Conservation (phyloP, 495 filamentous ascomycete species). For the Hypoxylon fragiforme region DNA sequence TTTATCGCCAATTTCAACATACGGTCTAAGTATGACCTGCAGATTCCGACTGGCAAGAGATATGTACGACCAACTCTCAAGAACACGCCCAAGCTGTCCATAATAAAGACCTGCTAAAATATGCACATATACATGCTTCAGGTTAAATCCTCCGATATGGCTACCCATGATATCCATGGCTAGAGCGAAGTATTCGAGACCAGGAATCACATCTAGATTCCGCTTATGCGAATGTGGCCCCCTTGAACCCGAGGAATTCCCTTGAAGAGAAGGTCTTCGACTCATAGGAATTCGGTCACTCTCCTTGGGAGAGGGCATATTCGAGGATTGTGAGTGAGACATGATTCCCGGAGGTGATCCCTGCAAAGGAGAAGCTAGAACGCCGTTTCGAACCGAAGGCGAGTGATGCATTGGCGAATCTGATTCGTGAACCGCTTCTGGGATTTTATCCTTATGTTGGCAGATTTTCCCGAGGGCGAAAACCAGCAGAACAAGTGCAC, state of each 20-base stretch:
- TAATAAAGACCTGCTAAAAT: conserved; percentile 87
- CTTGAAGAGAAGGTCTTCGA: conserved; percentile 49
- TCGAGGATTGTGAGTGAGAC: conserved; percentile 44
- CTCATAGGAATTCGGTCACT: conserved; percentile 46
- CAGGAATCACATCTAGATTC: conserved; percentile 88
- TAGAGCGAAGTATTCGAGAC: conserved; percentile 83
- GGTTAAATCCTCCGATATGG: conserved; percentile 72
- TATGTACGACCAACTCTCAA: conserved; percentile 92
- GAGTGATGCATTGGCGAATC: conserved; percentile 46
- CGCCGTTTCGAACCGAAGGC: conserved; percentile 52
- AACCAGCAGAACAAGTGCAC: conserved; percentile 78
- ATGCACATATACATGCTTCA: conserved; percentile 82
- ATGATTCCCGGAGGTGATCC: conserved; percentile 51
- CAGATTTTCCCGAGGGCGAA: conserved; percentile 87
- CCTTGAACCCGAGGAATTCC: conserved; percentile 29
- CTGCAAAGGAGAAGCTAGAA: conserved; percentile 52
- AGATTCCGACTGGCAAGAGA: conserved; percentile 74
- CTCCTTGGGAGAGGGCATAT: conserved; percentile 54
- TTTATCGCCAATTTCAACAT: conserved; percentile 38
- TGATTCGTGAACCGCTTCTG: conserved; percentile 60
- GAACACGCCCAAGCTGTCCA: conserved; percentile 81
- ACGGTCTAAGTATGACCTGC: conserved; percentile 78
- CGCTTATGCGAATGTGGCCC: conserved; percentile 43
- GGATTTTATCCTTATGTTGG: conserved; percentile 60
- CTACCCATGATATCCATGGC: conserved; percentile 86